Evolutionary conservation across 1,284 basidiomycete species (phyloP).

Genomic region (Ceratorhiza oryzae-sativae): DNA sequence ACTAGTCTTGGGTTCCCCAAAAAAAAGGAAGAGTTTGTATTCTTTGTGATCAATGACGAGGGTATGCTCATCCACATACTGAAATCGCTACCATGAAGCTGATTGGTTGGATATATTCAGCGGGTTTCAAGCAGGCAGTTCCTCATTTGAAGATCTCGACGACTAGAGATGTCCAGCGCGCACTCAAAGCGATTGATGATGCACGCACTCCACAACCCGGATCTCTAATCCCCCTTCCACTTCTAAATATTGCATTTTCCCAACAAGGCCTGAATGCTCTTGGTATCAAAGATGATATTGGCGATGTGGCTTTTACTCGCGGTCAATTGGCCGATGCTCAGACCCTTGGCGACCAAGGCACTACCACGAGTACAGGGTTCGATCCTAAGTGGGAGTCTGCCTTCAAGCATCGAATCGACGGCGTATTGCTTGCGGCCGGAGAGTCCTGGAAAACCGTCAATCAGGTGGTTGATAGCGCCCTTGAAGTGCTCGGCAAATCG

Average conservation of each 20-base stretch:
- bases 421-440: constrained; percentile 40
- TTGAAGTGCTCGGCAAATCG: constrained; percentile 1
- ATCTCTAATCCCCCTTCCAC: constrained; percentile 32
- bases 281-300: constrained; percentile 51
- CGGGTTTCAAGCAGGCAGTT: constrained; percentile 1
- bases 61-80: background rate
- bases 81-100: too few relatives aligned
- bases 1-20: constrained; percentile 24
- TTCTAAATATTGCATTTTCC: constrained; percentile 45
- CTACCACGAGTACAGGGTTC: constrained; percentile 44
- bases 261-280: constrained; percentile 45
- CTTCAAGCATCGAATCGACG: constrained; percentile 51
- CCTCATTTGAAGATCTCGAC: background rate
- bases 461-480: background rate
- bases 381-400: constrained; percentile 48
- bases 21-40: constrained; percentile 31
- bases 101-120: too few relatives aligned
- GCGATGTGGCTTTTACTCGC: constrained; percentile 48
- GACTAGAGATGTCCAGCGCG: constrained; percentile 8
- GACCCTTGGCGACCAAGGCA: constrained; percentile 47
- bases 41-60: constrained; percentile 4
- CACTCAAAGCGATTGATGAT: background rate
- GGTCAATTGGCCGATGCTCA: constrained; percentile 50
- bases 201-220: background rate
- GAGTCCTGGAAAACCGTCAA: constrained; percentile 17